A percentile compares a stretch with the other conserved stretches of the same genome.
These are phyloP conservation scores for Fomes fomentarius DNA, from an alignment of 1,284 basidiomycete species.

Conservation along the genomic window DNA sequence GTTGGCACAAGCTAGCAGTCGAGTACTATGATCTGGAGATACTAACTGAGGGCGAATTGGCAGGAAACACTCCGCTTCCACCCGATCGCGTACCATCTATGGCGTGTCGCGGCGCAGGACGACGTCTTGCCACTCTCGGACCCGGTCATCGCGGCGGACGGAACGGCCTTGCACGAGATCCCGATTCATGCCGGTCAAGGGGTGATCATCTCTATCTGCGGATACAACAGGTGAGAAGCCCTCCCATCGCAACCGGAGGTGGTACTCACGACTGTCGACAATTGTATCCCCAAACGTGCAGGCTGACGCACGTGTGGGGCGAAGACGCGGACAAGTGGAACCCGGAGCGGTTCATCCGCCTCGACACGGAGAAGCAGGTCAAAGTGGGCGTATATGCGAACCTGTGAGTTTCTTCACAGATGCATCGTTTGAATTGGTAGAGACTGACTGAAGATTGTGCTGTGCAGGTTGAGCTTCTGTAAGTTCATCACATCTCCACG, in stretches of 20 bases:
- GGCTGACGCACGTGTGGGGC: conserved; percentile 46
- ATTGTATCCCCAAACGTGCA: too few species aligned
- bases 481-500: too few species aligned
- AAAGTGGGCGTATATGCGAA: conserved; percentile 53
- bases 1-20: too few species aligned
- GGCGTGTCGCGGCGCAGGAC: conserved; percentile 35
- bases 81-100: conserved; percentile 36
- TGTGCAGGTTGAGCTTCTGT: too few species aligned
- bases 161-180: conserved; percentile 35
- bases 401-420: conserved; percentile 43
- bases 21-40: too few species aligned
- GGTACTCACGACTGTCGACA: too few species aligned
- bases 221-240: conserved; percentile 39
- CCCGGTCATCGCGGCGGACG: conserved; percentile 36
- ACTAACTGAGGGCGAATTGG: too few species aligned
- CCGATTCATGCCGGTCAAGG: conserved; percentile 40
- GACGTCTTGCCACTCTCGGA: conserved; percentile 42
- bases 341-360: conserved; percentile 5
- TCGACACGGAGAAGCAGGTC: conserved; percentile 29
- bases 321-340: conserved; percentile 40
- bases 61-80: conserved; percentile 43
- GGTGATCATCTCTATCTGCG: conserved; percentile 33
- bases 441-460: too few species aligned
- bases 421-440: too few species aligned
- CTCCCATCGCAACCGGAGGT: too few species aligned